Evolutionary conservation across 257 asterid species (phyloP), one percentile per base, ranked within the genome.

Genomic region (Ophiorrhiza pumila): DNA sequence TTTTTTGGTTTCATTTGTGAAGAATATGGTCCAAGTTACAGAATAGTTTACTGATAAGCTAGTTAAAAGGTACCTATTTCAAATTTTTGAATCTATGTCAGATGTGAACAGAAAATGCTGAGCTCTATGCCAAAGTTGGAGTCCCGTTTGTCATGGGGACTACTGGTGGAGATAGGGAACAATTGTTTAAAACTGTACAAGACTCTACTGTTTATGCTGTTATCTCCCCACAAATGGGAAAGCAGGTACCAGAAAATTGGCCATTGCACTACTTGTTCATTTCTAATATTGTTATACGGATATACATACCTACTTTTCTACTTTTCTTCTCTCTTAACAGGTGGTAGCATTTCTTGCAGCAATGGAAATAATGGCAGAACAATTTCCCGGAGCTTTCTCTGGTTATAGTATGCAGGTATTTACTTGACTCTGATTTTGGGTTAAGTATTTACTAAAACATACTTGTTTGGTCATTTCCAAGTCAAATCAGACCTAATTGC

Each of bases 171-270:
- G 95, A 94, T 75, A 91, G 99, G 85, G 95, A 94, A 64, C 87
- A 70, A 75, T 83, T 94, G 67, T 83, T 80, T 75, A 91, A 92
- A 81, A 88, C 96, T 52, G 96, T 90, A n/a, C 72, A 72, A 35
- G 93, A 86, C 71, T 87, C 99, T 8, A 87, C 85, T 56, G 78
- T 77, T 62, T 90, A 87, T 86, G 98, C 97, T 75, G 96, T 94
- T 74, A 94, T 94, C 85, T 94, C 99, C 47, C 99, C 99, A n/a
- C 99, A 94, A 85, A 94, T 94, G 99, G 99, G 99, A 72, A 94
- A 94, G 81, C 99, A 94, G 99, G 99, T 94, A 82, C 70, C 56
- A 18, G 65, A 61, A 68, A 61, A 17, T 57, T 35, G 29, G 41
- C 32, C 46, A 35, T 37, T 12, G 4, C 63, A 32, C 55, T 47